Evolutionary conservation across 2,329 filamentous ascomycete species (phyloP), one percentile per base, ranked within the genome.

Genomic region (Onygena corvina): DNA sequence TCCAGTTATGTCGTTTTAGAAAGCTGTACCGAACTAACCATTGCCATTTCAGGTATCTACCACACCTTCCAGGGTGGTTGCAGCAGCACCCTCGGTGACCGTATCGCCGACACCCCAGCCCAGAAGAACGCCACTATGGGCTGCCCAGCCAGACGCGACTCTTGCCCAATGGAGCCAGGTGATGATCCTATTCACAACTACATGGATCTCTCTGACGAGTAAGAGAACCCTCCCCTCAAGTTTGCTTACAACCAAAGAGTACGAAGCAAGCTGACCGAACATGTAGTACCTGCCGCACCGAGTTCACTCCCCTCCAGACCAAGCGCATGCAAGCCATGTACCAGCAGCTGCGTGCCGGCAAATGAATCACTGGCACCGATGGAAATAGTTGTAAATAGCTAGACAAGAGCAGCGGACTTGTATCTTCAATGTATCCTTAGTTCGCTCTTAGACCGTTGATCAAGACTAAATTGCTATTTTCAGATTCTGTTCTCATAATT

Each of bases 41-140:
- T 29, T 11, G 27, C 5, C 11, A 12, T 40, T 14, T 16, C 23
- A 50, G 49, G 49, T 1, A 57, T 72, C 14, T 53, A 71, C 34
- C 70, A 72, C 51, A 69, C 67, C 1, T 72, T 71, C 40, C 64
- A 70, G 52, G 67, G 62, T 0, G 61, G 64, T 29, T 65, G 61
- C 2, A 70, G 67, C 49, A 58, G 55, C 3, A 63, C 66, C 48
- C 57, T 60, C 3, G 69, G 70, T 1, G 70, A 72, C 52, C 69
- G 66, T 50, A 66, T 71, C 16, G 55, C 60, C 16, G 70, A 72
- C 51, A 72, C 70, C 12, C 67, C 70, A 11, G 64, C 68, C 52
- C 64, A 71, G 53, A 69, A 53, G 57, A 81, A 71, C 40, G 84
- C 65, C n/a, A 79, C 76, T n/a, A 69, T 72, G 53, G 75, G 75